Evolutionary conservation across 345 rosid genomes (phyloP).

Genomic region (Erucastrum elatum): DNA sequence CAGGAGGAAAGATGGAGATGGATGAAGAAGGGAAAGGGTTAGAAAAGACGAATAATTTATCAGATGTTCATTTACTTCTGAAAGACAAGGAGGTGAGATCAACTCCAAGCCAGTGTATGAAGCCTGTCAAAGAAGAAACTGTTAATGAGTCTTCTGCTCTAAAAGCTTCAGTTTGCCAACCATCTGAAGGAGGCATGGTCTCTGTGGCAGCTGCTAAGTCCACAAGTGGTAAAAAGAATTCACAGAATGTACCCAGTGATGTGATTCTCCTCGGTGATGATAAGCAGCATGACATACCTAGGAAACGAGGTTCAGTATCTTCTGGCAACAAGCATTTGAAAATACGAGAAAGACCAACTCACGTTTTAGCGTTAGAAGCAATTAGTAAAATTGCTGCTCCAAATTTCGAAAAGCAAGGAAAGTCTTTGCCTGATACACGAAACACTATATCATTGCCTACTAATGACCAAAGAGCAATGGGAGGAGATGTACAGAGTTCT

Average conservation of each 20-base stretch:
- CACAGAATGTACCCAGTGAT: constrained; percentile 40
- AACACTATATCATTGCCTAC: constrained; percentile 37
- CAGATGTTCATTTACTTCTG: constrained; percentile 27
- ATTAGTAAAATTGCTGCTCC: constrained; percentile 23
- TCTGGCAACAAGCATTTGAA: constrained; percentile 30
- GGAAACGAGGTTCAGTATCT: constrained; percentile 43
- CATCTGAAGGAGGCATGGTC: constrained; percentile 46
- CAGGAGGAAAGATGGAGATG: constrained; percentile 46
- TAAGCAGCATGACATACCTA: constrained; percentile 51
- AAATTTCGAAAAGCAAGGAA: constrained; percentile 33
- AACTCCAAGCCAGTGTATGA: constrained; percentile 20
- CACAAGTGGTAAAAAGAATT: constrained; percentile 42
- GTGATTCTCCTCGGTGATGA: constrained; percentile 88
- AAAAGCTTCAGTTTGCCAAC: constrained; percentile 38
- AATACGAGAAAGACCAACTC: constrained; percentile 19
- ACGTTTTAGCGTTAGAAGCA: constrained; percentile 41
- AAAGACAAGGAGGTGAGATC: constrained; percentile 38
- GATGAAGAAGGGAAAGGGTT: constrained; percentile 41
- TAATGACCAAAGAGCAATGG: constrained; percentile 40
- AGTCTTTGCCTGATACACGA: constrained; percentile 40
- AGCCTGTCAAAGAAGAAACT: constrained; percentile 34
- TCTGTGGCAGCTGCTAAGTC: constrained; percentile 34
- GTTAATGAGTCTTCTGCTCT: constrained; percentile 36
- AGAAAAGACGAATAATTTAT: too few species aligned
- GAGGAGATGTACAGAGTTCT: constrained; percentile 36